Base-by-base conservation (phyloP, 1,284 basidiomycete species). In the Sutorius eximius region DNA sequence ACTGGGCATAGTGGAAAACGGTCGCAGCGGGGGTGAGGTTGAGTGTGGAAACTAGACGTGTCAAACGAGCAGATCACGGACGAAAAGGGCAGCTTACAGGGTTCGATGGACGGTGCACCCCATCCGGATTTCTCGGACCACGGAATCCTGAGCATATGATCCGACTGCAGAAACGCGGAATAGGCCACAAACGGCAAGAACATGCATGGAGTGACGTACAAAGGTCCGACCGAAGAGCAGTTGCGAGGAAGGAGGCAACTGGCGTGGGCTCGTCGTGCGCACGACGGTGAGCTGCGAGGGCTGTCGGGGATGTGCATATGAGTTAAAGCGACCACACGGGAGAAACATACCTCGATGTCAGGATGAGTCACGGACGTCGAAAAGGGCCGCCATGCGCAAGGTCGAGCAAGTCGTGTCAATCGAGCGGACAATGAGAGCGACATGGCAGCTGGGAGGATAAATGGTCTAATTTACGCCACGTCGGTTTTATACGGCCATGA, bases 1-100 rank as follows among this genome's bases (percentile, higher is more conserved):
- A 83, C 64, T 91, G 89, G 0, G 95, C 95, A 74, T 99, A 99
- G 74, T 99, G 96, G 60, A 99, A 81, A 33, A 97, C 93, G 57
- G 91, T 92, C 12, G 85, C 82, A 57, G 90, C 89, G 9, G 96
- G 96, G 56, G 91, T 86, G 20, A 98, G 77, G 27, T 74, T 68
- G 27, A 98, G 74, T 13, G 90, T 83, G 1, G 82, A 85, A 70
- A 94, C 91, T 91, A 57, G 46, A 13, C 43, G 22, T 16, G 52
- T 67, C 54, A 61, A 44, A 50, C 34, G 51, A 34, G 4, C 22
- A 30, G 18, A 41, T 47, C 8, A 40, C n/a, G 37, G 45, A 29
- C 24, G 45, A 52, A 30, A 33, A 18, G 51, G 15, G 47, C 8
- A 1, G 71, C 83, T 59, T 61, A 91, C 91, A 97, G 49, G 93